A percentile compares a stretch with the other conserved stretches of the same genome.
These are phyloP conservation scores for Trifolium fragiferum DNA, from an alignment of 306 rosid genomes.

Conservation along the genomic window DNA sequence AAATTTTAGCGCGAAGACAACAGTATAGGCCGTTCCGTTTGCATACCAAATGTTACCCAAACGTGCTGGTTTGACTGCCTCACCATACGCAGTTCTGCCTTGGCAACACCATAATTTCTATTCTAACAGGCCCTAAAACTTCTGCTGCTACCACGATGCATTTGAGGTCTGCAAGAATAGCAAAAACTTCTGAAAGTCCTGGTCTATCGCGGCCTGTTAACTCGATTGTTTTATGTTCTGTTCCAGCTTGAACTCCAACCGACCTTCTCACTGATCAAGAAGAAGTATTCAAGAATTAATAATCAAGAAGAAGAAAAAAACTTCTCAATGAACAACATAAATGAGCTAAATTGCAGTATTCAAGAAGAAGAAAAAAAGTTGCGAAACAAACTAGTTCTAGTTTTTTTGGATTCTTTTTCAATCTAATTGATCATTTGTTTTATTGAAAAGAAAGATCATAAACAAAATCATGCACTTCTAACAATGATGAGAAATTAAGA, in stretches of 20 bases:
- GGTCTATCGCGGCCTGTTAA: conserved; percentile 92
- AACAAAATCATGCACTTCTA: neutral
- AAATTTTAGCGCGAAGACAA: no score
- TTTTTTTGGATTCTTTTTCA: conserved; percentile 33
- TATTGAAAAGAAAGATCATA: conserved; percentile 17
- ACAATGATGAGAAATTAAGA: neutral
- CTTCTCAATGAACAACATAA: neutral
- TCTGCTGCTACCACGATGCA: conserved; percentile 96
- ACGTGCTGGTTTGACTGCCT: neutral
- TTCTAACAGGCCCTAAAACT: no score
- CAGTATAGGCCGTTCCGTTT: neutral
- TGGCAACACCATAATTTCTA: no score
- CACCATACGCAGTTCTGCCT: conserved; percentile 14
- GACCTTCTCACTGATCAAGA: conserved; percentile 83
- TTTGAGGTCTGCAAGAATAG: conserved; percentile 89
- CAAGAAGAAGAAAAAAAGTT: neutral
- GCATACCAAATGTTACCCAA: neutral
- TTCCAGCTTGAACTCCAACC: conserved; percentile 82
- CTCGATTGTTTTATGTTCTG: conserved; percentile 81
- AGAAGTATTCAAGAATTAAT: conserved; percentile 72
- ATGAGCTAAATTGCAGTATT: no score
- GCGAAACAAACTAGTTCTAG: conserved; percentile 34
- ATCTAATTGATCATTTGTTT: conserved; percentile 27
- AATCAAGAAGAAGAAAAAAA: conserved; percentile 57
- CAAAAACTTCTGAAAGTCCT: conserved; percentile 93